Evolutionary conservation across 1,284 basidiomycete genomes (phyloP).

Genomic region (Moesziomyces sp.): DNA sequence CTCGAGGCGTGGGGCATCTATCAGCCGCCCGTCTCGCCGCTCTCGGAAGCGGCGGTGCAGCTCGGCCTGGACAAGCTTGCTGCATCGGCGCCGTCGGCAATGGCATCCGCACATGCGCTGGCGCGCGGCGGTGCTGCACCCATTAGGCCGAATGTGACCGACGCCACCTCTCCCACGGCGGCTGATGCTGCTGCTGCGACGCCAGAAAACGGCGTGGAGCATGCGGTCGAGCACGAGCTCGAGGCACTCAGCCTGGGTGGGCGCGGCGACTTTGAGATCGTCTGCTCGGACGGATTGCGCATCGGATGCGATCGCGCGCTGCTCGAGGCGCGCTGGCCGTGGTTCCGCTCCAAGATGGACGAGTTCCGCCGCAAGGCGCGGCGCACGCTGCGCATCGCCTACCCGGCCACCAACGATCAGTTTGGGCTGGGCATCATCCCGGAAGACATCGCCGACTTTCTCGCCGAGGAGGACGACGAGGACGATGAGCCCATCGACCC

Average conservation of each 20-base stretch:
- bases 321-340: constrained; percentile 88
- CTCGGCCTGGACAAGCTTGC: constrained; percentile 58
- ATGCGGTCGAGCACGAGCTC: constrained; percentile 11
- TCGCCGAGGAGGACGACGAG: constrained; percentile 39
- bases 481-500: constrained; percentile 36
- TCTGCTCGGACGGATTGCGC: constrained; percentile 87
- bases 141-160: too few relatives aligned
- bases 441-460: constrained; percentile 42
- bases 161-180: background rate
- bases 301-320: constrained; percentile 83
- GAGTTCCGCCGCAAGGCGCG: constrained; percentile 53
- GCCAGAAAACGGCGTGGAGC: constrained; percentile 3
- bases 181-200: background rate
- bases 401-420: constrained; percentile 22
- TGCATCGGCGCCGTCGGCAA: constrained; percentile 38
- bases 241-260: constrained; percentile 39
- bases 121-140: constrained; percentile 3
- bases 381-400: constrained; percentile 34
- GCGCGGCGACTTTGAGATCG: constrained; percentile 81
- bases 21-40: constrained; percentile 48
- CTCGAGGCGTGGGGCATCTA: constrained; percentile 64
- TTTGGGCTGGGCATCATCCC: constrained; percentile 38
- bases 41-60: constrained; percentile 46
- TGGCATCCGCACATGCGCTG: constrained; percentile 27
- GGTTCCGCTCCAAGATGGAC: constrained; percentile 80